Percentiles rank a stretch among this genome's conserved stretches.
phyloP scores from a whole-genome alignment of 768 basidiomycete genomes.

The Tylopilus felleus region DNA sequence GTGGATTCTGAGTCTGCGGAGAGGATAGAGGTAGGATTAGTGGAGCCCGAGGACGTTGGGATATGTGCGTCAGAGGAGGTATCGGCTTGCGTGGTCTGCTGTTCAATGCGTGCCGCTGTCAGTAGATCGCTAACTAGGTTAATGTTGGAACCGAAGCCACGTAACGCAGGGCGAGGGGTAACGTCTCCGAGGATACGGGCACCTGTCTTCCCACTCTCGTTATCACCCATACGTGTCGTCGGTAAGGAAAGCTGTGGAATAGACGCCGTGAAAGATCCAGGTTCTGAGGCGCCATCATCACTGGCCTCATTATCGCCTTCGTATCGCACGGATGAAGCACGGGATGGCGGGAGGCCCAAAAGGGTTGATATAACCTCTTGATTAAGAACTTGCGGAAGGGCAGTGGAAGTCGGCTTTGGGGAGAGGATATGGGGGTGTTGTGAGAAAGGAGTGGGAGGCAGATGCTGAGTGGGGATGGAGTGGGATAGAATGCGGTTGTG shows the following conservation, averaged over 20 bases:
- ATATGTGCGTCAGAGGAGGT: constrained; percentile 5
- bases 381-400: constrained; percentile 63
- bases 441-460: constrained; percentile 19
- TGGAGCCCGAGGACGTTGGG: background rate
- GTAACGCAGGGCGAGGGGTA: constrained; percentile 54
- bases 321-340: constrained; percentile 41
- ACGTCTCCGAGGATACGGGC: constrained; percentile 43
- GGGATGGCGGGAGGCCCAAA: constrained; percentile 48
- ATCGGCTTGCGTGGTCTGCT: constrained; percentile 11
- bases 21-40: background rate
- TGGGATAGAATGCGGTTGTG: constrained; percentile 3
- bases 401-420: constrained; percentile 51
- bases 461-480: constrained; percentile 8
- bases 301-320: constrained; percentile 58
- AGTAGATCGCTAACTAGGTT: constrained; percentile 29
- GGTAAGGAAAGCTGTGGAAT: constrained; percentile 34
- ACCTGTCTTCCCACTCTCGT: constrained; percentile 16
- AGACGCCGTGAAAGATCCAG: constrained; percentile 41
- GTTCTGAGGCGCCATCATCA: constrained; percentile 34
- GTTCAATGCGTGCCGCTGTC: constrained; percentile 22
- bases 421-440: constrained; percentile 44
- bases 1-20: constrained; percentile 6
- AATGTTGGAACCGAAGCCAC: constrained; percentile 35
- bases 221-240: constrained; percentile 8
- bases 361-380: constrained; percentile 67